A percentile compares a stretch with the other conserved stretches of the same genome.
These are phyloP conservation scores for Solanum medicagineum DNA, from an alignment of 257 asterid genomes.

Conservation along the genomic window DNA sequence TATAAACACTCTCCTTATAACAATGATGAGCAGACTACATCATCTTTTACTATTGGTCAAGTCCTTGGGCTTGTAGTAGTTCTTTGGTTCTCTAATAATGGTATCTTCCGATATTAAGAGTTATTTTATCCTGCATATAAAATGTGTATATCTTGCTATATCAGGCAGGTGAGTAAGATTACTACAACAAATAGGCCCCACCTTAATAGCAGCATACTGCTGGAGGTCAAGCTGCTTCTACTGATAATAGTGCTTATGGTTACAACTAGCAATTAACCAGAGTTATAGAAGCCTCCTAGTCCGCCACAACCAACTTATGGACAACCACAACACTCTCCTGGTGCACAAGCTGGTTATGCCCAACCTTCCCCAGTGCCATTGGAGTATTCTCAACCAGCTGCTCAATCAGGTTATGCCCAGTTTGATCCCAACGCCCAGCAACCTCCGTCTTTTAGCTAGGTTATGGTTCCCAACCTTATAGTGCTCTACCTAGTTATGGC, in stretches of 20 bases:
- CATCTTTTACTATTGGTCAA: background rate
- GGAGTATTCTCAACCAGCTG: conserved; percentile 13
- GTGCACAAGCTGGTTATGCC: conserved; percentile 35
- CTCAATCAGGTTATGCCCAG: conserved; percentile 25
- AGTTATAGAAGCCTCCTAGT: conserved; percentile 15
- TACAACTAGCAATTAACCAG: too few relatives aligned
- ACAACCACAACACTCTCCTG: conserved; percentile 41
- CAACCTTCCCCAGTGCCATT: conserved; percentile 25
- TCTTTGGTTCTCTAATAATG: background rate
- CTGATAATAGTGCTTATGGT: too few relatives aligned
- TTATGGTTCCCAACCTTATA: too few relatives aligned
- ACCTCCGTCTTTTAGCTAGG: conserved; percentile 30
- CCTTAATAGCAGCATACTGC: too few relatives aligned
- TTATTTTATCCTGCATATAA: too few relatives aligned
- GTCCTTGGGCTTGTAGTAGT: background rate
- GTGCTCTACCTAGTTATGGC: conserved; percentile 25
- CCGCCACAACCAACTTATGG: conserved; percentile 24
- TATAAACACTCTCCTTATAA: background rate
- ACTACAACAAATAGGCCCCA: too few relatives aligned
- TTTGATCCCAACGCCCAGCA: conserved; percentile 16
- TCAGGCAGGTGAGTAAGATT: too few relatives aligned
- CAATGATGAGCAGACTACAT: background rate
- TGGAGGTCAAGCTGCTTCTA: too few relatives aligned
- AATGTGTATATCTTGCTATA: too few relatives aligned
- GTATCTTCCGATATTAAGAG: background rate